Percentiles rank a stretch among this genome's conserved stretches.
These are phyloP conservation scores for Fusarium heterosporum DNA, from an alignment of 2,329 filamentous ascomycete species.

Conservation along the genomic window DNA sequence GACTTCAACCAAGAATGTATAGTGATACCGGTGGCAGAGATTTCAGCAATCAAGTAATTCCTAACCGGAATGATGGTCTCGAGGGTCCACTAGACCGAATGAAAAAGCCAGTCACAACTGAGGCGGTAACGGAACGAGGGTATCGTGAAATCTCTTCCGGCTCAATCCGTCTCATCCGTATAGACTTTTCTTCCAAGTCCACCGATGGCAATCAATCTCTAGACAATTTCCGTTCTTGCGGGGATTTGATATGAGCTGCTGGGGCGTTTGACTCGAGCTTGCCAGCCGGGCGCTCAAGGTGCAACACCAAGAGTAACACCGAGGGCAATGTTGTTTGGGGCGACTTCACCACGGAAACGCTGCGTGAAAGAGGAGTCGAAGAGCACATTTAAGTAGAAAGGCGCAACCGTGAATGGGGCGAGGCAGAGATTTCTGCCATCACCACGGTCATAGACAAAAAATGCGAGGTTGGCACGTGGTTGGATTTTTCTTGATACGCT, in stretches of 20 bases:
- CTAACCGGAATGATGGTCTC: neutral
- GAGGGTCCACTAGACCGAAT: slow-evolving; percentile 13
- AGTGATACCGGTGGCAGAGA: neutral
- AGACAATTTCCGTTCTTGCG: slow-evolving; percentile 7
- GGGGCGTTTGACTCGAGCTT: neutral
- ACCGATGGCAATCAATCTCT: slow-evolving; percentile 6
- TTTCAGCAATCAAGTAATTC: neutral
- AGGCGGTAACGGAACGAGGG: slow-evolving; percentile 23
- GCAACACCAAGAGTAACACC: slow-evolving; percentile 29
- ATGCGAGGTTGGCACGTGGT: slow-evolving; percentile 18
- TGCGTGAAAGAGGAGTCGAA: slow-evolving; percentile 21
- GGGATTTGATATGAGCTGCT: slow-evolving; percentile 20
- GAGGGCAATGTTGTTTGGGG: slow-evolving; percentile 17
- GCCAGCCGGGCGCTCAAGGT: slow-evolving; percentile 15
- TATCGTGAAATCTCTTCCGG: slow-evolving; percentile 19
- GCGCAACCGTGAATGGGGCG: slow-evolving; percentile 25
- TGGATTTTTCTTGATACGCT: slow-evolving; percentile 3
- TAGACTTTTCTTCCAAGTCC: neutral
- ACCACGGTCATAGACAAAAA: slow-evolving; percentile 39
- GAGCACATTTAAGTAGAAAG: slow-evolving; percentile 18
- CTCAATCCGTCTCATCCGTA: neutral
- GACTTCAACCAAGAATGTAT: slow-evolving; percentile 19
- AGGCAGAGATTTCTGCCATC: slow-evolving; percentile 25
- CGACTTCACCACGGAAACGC: slow-evolving; percentile 35
- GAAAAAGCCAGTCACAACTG: slow-evolving; percentile 9